Base-by-base conservation (phyloP, 306 rosid species). In the Glycine soja region DNA sequence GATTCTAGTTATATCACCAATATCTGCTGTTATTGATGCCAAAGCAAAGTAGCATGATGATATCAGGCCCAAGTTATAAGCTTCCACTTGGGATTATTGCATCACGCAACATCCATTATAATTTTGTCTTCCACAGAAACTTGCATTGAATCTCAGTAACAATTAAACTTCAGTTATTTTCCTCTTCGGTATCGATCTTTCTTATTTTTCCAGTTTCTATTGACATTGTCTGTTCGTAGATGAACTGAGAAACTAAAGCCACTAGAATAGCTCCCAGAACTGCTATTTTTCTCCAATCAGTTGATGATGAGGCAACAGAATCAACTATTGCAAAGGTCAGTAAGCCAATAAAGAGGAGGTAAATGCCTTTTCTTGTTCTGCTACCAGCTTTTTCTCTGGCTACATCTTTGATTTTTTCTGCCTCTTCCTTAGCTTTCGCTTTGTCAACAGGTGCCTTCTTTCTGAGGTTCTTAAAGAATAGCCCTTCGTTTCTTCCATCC, bases 231-330 rank as follows among this genome's bases (percentile, higher is more conserved):
- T 90, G 96, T 88, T 95, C 99, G 71, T 93, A 89, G 90, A 85
- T 62, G 89, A 87, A 71, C 84, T 91, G 99, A 80, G 90, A 74
- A 74, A 81, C 63, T 87, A 95, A 84, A 73, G 90, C 97, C 84
- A 86, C 89, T 10, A 95, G 77, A 86, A 93, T 90, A 16, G 86
- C 90, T 68, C 92, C 94, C 58, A 93, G 92, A 87, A 82, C 81
- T 64, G 90, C 94, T 43, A 90, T 89, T 84, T 93, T 95, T 79
- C 90, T 77, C 99, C 93, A 91, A 64, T 95, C 90, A 19, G 87
- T 74, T 42, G 91, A 82, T 14, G 97, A 67, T 34, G 88, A 87
- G 77, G 89, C 78, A 83, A 89, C 73, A 54, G 93, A 88, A 80
- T 93, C 86, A 18, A 80, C 90, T 53, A 95, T 79, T 38, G 84